Percentiles rank a stretch among this genome's conserved stretches.
phyloP scores from a whole-genome alignment of 148 eudicot species.

The Drosera capensis region DNA sequence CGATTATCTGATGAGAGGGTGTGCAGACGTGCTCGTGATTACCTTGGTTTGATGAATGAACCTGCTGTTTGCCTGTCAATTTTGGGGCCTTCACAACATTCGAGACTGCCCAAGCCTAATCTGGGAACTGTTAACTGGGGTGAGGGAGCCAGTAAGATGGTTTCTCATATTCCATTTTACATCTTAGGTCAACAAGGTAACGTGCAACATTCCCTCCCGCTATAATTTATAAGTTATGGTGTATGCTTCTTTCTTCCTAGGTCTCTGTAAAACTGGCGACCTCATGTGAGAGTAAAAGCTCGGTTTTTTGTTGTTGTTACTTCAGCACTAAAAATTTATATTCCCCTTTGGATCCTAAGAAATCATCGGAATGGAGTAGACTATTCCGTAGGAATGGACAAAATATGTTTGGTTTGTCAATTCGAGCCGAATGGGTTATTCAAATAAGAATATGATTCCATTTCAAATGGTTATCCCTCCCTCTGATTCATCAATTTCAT shows the following conservation, averaged over 20 bases:
- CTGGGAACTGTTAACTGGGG: constrained; percentile 81
- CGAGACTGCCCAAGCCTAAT: constrained; percentile 26
- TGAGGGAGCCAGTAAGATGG: constrained; percentile 61
- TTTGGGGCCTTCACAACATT: constrained; percentile 63
- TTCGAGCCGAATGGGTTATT: no score
- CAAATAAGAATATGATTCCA: no score
- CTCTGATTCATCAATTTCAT: no score
- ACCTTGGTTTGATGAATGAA: constrained; percentile 81
- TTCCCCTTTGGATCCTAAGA: background rate
- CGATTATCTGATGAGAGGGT: constrained; percentile 74
- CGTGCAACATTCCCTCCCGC: background rate
- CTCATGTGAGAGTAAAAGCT: background rate
- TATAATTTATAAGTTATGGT: background rate
- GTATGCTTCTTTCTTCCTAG: background rate
- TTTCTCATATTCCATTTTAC: constrained; percentile 78
- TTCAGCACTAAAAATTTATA: background rate
- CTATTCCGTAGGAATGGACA: no score
- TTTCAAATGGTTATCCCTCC: no score
- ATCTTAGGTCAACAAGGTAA: constrained; percentile 45
- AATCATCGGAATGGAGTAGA: no score
- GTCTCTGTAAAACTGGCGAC: background rate
- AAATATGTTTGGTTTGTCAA: no score
- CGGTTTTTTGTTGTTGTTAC: background rate
- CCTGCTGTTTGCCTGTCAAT: constrained; percentile 82
- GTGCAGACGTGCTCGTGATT: constrained; percentile 83